Conservation (phyloP, 1,284 basidiomycete genomes). For the Moesziomyces parantarcticus region DNA sequence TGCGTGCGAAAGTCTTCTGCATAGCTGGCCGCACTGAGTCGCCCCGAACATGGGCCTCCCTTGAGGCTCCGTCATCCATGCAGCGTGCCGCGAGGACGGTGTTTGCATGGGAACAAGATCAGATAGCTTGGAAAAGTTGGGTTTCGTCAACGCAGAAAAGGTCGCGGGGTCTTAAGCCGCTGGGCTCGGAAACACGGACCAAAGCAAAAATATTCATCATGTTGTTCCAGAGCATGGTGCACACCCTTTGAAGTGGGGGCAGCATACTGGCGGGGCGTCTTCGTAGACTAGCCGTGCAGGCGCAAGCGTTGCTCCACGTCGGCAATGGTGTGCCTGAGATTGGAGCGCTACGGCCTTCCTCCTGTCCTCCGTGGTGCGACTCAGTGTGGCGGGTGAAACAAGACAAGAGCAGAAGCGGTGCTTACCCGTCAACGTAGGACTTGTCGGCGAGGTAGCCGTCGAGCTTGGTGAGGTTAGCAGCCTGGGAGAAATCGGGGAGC, state of each 20-base stretch:
- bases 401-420: slow-evolving; percentile 5
- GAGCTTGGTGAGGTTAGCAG: slow-evolving; percentile 59
- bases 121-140: slow-evolving; percentile 64
- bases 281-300: no score
- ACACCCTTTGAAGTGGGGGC: not conserved
- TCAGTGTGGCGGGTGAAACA: not conserved
- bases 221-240: slow-evolving; percentile 22
- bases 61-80: not conserved
- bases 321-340: not conserved
- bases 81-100: not conserved
- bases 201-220: slow-evolving; percentile 66
- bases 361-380: not conserved
- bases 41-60: not conserved
- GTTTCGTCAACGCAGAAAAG: slow-evolving; percentile 66
- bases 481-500: slow-evolving; percentile 65
- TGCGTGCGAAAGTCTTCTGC: not conserved
- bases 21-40: not conserved
- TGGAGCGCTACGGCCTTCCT: not conserved
- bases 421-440: slow-evolving; percentile 68
- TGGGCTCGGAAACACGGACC: slow-evolving; percentile 69
- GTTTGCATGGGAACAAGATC: slow-evolving; percentile 36
- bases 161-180: slow-evolving; percentile 68
- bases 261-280: not conserved
- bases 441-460: slow-evolving; percentile 60
- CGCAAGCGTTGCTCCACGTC: not conserved